Conservation (phyloP, 768 basidiomycete species). For the Lanmaoa pseudosensibilis region DNA sequence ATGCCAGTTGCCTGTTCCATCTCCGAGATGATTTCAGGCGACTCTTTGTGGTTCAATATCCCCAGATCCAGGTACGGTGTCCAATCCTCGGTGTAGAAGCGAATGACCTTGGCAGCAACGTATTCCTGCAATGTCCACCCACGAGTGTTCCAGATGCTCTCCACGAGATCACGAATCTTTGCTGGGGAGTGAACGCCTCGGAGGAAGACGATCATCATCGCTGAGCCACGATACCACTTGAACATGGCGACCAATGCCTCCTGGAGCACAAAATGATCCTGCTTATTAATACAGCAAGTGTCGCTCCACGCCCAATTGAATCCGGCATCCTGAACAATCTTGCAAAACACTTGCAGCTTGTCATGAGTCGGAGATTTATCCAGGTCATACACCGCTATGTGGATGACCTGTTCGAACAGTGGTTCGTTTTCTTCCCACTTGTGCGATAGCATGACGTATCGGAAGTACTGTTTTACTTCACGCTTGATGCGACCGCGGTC, state of each 20-base stretch:
- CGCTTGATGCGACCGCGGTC: background rate
- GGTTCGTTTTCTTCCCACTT: conserved; percentile 7
- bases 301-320: background rate
- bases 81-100: conserved; percentile 4
- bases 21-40: conserved; percentile 2
- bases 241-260: conserved; percentile 5
- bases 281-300: background rate
- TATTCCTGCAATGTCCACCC: conserved; percentile 11
- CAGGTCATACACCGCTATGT: background rate
- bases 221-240: conserved; percentile 1
- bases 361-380: background rate
- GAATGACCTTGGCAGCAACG: background rate
- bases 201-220: conserved; percentile 4
- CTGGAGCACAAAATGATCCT: background rate
- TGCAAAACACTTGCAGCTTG: conserved; percentile 4
- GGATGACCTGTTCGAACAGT: background rate
- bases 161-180: background rate
- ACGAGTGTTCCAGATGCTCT: conserved; percentile 1
- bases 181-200: background rate
- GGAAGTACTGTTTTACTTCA: background rate
- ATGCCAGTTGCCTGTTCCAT: conserved; percentile 1
- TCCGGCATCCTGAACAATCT: background rate
- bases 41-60: background rate
- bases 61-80: background rate
- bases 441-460: conserved; percentile 5